Evolutionary conservation across 768 basidiomycete genomes (phyloP).

Genomic region (Pholiota microspora): DNA sequence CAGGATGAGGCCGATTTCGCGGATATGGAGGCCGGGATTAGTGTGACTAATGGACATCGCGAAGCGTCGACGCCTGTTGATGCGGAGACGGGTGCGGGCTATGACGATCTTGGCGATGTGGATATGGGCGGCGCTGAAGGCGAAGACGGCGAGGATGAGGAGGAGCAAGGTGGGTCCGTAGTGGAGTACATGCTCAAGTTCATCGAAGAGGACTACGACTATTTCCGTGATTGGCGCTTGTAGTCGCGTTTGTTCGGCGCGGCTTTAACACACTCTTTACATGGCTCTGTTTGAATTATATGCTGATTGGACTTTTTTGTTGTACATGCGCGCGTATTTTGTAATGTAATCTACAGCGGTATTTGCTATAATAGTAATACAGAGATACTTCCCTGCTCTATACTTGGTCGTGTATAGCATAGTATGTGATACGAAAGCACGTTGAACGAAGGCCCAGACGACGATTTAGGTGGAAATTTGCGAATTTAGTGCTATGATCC

Average conservation of each 20-base stretch:
- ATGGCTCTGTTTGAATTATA: too few species aligned
- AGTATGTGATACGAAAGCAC: too few species aligned
- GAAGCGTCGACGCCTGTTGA: constrained; percentile 15
- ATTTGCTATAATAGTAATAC: constrained; percentile 3
- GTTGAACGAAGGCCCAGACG: background rate
- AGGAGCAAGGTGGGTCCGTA: constrained; percentile 67
- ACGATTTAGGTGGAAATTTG: background rate
- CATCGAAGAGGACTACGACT: constrained; percentile 61
- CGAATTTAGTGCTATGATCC: too few species aligned
- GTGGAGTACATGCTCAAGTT: constrained; percentile 84
- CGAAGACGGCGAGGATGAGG: constrained; percentile 42
- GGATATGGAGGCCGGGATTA: constrained; percentile 21
- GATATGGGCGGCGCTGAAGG: constrained; percentile 20
- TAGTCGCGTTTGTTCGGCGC: constrained; percentile 20
- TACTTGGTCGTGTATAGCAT: background rate
- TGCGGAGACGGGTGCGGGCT: constrained; percentile 25
- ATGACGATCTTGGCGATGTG: constrained; percentile 17
- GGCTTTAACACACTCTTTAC: background rate
- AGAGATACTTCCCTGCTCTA: background rate
- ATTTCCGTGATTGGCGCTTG: constrained; percentile 72
- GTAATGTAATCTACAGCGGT: background rate
- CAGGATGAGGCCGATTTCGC: constrained; percentile 82
- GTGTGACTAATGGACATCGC: background rate
- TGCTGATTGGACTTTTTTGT: constrained; percentile 1
- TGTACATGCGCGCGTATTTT: constrained; percentile 3